These are phyloP conservation scores for Gamsiella multidivaricata DNA, from an alignment of 192 early-diverging fungal genomes.

Conservation along the genomic window DNA sequence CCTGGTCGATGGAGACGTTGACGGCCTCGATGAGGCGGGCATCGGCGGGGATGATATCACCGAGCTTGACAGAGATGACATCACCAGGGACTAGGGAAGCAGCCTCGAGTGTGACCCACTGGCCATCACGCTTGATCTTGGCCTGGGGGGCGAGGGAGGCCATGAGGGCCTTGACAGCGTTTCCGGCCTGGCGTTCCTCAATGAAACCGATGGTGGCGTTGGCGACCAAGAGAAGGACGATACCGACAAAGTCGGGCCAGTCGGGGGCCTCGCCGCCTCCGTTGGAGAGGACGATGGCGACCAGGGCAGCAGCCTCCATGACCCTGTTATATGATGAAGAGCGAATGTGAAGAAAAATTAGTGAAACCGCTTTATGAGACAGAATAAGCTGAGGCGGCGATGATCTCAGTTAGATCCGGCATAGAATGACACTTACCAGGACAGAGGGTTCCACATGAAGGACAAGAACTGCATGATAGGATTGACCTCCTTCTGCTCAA, in stretches of 20 bases:
- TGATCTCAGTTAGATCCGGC: too few species aligned
- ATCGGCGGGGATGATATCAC: slow-evolving; percentile 92
- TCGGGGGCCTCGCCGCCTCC: slow-evolving; percentile 75
- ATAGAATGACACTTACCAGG: slow-evolving; percentile 68
- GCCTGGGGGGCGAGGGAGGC: slow-evolving; percentile 91
- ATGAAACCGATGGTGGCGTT: slow-evolving; percentile 91
- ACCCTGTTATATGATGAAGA: slow-evolving; percentile 49
- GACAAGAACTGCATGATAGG: slow-evolving; percentile 87
- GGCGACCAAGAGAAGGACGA: slow-evolving; percentile 80
- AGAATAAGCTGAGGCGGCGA: too few species aligned
- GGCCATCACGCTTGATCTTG: slow-evolving; percentile 88
- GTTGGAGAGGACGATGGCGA: slow-evolving; percentile 82
- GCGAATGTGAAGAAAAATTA: slow-evolving; percentile 9
- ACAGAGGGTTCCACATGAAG: slow-evolving; percentile 87
- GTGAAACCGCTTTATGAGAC: too few species aligned
- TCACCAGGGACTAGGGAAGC: slow-evolving; percentile 88
- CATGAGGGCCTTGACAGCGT: slow-evolving; percentile 93
- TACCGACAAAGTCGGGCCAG: slow-evolving; percentile 89
- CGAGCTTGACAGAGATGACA: slow-evolving; percentile 85
- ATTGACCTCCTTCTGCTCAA: slow-evolving; percentile 82
- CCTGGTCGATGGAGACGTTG: slow-evolving; percentile 75
- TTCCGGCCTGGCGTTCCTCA: slow-evolving; percentile 92
- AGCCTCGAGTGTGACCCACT: slow-evolving; percentile 82
- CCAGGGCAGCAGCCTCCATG: slow-evolving; percentile 89
- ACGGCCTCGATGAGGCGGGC: slow-evolving; percentile 76